Evolutionary conservation across 129 eudicot genomes (phyloP).

Genomic region (Gnaphalium uliginosum): DNA sequence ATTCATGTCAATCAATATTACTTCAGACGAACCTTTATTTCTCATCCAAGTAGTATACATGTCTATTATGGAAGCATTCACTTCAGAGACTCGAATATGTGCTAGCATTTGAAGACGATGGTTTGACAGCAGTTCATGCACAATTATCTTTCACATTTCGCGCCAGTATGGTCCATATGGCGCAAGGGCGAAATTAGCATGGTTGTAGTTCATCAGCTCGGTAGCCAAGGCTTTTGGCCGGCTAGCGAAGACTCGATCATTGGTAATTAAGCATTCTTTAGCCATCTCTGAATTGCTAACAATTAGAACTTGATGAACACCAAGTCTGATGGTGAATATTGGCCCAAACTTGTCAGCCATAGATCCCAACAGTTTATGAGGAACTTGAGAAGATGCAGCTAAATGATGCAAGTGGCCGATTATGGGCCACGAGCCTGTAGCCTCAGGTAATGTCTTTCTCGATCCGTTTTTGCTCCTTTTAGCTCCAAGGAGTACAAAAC

Average conservation of each 20-base stretch:
- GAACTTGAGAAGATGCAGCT: constrained; percentile 17
- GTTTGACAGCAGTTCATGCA: constrained; percentile 18
- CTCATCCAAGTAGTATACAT: constrained; percentile 2
- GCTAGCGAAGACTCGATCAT: constrained; percentile 30
- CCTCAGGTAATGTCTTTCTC: constrained; percentile 17
- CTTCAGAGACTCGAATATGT: constrained; percentile 21
- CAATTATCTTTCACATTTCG: constrained; percentile 12
- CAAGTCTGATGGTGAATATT: constrained; percentile 31
- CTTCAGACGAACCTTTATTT: constrained; percentile 20
- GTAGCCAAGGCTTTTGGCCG: constrained; percentile 27
- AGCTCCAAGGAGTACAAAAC: neutral
- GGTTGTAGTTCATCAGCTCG: constrained; percentile 26
- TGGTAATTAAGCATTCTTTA: constrained; percentile 31
- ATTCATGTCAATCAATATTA: constrained; percentile 20
- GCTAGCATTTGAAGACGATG: constrained; percentile 12
- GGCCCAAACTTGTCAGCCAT: constrained; percentile 44
- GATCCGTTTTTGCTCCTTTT: neutral
- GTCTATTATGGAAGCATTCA: constrained; percentile 9
- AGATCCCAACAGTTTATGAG: constrained; percentile 27
- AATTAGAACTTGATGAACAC: constrained; percentile 22
- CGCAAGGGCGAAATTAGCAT: constrained; percentile 17
- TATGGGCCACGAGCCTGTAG: constrained; percentile 37
- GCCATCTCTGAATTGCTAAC: constrained; percentile 24
- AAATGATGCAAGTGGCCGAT: constrained; percentile 38
- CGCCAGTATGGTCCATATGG: constrained; percentile 36